Evolutionary conservation across 2,329 filamentous ascomycete species (phyloP), one percentile per base, ranked within the genome.

Genomic region (Pseudogymnoascus pannorum): DNA sequence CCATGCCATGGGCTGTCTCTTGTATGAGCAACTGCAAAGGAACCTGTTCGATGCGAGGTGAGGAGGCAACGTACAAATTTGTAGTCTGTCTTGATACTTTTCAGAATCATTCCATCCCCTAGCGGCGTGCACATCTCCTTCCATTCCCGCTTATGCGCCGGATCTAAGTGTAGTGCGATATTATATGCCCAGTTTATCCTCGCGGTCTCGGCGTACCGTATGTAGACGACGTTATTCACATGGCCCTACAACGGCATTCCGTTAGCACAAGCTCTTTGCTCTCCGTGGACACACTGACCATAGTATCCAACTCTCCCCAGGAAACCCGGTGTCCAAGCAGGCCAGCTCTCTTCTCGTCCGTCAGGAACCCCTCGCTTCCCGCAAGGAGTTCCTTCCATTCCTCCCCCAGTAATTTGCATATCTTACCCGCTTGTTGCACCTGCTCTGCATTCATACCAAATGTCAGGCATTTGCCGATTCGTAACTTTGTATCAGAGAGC

Each of bases 191-290:
- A 96, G 69, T 92, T 90, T 31, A 93, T 83, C 35, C 92, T 83
- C 3, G 86, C 87, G 5, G 87, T 87, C 73, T 97, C 92, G 35
- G 91, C 91, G 72, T 90, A 96, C 64, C 88, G 83, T 67, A 89
- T 86, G 73, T 96, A 96, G 66, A 83, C 84, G 64, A 92, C 86
- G 68, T 96, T 96, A 72, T 96, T 96, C 57, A 96, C 88, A 73
- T 96, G 91, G 57, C 86, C 84, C 85, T 77, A 61, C 66, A 38
- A 26, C 58, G n/a, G 57, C 51, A 57, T 62, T 40, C 60, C 18
- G 9, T 57, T n/a, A 44, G 42, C 48, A 57, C 33, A n/a, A 48
- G 22, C 48, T 57, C 59, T 29, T 29, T n/a, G 9, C 60, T 40
- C 14, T 36, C 60, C 58, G 61, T 54, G 64, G 58, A 35, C 20